Evolutionary conservation across 495 filamentous ascomycete genomes (phyloP).

Genomic region (Tuber magnatum): DNA sequence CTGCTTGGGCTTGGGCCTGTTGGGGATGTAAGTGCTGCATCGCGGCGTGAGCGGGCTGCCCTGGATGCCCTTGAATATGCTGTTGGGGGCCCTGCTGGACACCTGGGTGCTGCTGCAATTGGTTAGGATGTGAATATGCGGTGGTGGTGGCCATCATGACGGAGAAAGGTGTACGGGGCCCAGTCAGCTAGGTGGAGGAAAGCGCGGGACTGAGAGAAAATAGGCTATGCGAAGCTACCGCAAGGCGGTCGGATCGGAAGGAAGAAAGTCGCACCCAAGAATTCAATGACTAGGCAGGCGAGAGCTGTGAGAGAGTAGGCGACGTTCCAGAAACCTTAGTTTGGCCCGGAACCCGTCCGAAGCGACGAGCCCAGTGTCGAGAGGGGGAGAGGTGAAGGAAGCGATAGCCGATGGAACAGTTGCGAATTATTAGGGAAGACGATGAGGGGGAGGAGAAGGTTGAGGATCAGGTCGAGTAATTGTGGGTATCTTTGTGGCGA

Average conservation of each 20-base stretch:
- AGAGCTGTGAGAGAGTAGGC: not conserved
- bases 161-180: not conserved
- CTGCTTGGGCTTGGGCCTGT: constrained; percentile 7
- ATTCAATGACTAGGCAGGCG: not conserved
- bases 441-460: not conserved
- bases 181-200: not conserved
- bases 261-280: not conserved
- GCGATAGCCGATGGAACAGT: not conserved
- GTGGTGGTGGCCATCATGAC: constrained; percentile 31
- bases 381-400: not conserved
- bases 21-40: constrained; percentile 40
- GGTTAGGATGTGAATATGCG: constrained; percentile 35
- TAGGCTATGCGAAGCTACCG: not conserved
- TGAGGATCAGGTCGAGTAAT: not conserved
- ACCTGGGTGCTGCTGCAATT: constrained; percentile 39
- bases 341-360: not conserved
- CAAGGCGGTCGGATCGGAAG: not conserved
- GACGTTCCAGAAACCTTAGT: not conserved
- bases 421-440: not conserved
- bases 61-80: constrained; percentile 40
- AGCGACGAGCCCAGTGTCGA: not conserved
- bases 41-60: constrained; percentile 31
- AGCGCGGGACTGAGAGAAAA: not conserved
- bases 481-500: constrained; percentile 22
- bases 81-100: constrained; percentile 40